Base-by-base conservation (phyloP, 805 yeast genomes). In the Candida insectorum region DNA sequence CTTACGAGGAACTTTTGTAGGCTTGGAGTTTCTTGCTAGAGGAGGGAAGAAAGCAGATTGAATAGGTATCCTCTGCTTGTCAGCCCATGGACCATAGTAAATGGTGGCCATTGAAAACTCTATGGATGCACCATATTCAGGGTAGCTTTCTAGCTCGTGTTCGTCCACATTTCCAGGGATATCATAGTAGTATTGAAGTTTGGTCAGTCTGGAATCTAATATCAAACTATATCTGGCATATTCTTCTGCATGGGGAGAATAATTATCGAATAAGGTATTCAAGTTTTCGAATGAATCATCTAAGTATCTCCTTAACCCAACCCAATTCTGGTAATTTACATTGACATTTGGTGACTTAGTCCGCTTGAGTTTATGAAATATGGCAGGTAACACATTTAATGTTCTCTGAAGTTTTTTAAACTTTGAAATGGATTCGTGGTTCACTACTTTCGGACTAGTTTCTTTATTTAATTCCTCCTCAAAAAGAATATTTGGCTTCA, bases 31-130 rank as follows among this genome's bases (percentile, higher is more conserved):
- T 29, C 80, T 58, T 16, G 82, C 75, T 8, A 77, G 52, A 0
- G 71, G 54, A 0, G 98, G 98, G 36, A 82, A 76, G 16, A 93
- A 60, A 58, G 80, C 60, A 11, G 65, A 58, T 36, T 81, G 88
- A 7, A 89, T 48, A 2, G 79, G 73, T 2, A 67, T 68, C 12
- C 95, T 56, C 54, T 93, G 95, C 23, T 91, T 76, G 39, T 93
- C 95, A 0, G 96, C 85, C 96, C 97, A 91, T 0, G 98, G 95
- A 0, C 98, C 98, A 51, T 86, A 89, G 45, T 81, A 81, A 1
- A 87, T 60, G 0, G 85, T 79, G 0, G 87, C 78, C 34, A 74
- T 71, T 2, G 73, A 66, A 2, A 86, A 43, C 10, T 65, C 66
- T 6, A 89, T 32, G 33, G 81, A 81, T 6, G 81, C 45, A 0